These are phyloP conservation scores for Pneumocystis carinii DNA, from an alignment of 1,139 yeast species.

Conservation along the genomic window DNA sequence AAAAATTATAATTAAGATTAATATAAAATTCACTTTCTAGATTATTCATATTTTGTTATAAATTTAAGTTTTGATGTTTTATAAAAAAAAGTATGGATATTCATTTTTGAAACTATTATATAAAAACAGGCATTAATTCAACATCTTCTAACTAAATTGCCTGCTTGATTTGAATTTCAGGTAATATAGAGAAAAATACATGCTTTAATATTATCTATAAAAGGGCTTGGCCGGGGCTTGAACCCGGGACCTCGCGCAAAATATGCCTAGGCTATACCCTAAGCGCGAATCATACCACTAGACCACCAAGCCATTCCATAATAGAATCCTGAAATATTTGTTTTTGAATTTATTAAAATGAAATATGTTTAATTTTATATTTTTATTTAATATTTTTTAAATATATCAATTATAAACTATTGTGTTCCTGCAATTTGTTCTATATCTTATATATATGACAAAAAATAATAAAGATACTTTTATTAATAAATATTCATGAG, in stretches of 20 bases:
- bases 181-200: background rate
- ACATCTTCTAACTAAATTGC: background rate
- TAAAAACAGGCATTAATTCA: too few relatives aligned
- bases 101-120: too few relatives aligned
- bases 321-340: background rate
- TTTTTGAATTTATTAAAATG: background rate
- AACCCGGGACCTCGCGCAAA: constrained; percentile 1
- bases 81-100: too few relatives aligned
- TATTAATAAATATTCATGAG: too few relatives aligned
- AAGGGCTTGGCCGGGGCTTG: constrained; percentile 1
- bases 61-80: too few relatives aligned
- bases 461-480: too few relatives aligned
- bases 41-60: too few relatives aligned
- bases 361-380: background rate
- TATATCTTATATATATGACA: too few relatives aligned
- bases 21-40: too few relatives aligned
- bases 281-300: constrained; percentile 1
- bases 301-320: background rate
- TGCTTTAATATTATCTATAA: background rate
- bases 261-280: background rate
- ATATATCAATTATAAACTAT: background rate
- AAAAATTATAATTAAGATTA: too few relatives aligned
- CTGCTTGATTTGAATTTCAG: background rate
- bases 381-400: background rate
- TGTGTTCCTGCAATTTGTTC: too few relatives aligned